Percentiles rank a stretch among this genome's conserved stretches.
These are phyloP conservation scores for Rhodamnia rubescens DNA, from an alignment of 345 rosid genomes.

Conservation along the genomic window DNA sequence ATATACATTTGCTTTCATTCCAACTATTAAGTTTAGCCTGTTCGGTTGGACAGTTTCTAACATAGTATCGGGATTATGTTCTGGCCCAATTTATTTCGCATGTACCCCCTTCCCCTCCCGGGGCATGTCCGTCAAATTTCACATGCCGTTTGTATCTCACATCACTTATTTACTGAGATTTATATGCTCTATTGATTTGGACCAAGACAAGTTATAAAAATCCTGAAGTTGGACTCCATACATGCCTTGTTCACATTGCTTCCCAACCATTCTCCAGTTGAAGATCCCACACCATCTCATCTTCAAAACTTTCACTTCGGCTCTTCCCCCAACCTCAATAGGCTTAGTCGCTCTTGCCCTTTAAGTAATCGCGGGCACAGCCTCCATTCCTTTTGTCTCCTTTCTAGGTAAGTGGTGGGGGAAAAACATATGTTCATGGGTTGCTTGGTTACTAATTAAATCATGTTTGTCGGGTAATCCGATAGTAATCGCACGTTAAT, in stretches of 20 bases:
- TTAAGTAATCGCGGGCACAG: not conserved
- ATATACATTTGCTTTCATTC: not conserved
- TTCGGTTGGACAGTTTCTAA: not conserved
- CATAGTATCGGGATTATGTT: not conserved
- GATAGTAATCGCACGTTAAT: not conserved
- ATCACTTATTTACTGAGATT: not conserved
- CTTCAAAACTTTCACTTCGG: not conserved
- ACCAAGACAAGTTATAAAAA: not conserved
- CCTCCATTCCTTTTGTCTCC: not conserved
- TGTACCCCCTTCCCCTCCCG: too few relatives aligned
- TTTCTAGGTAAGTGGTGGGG: not conserved
- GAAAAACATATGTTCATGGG: slow-evolving; percentile 1
- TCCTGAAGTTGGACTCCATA: not conserved
- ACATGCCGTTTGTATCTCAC: not conserved
- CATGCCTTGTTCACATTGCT: not conserved
- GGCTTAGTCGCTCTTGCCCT: not conserved
- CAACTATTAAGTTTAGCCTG: not conserved
- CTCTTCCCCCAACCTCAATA: not conserved
- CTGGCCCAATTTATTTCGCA: not conserved
- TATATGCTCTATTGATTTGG: not conserved
- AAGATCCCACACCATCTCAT: not conserved
- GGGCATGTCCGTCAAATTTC: not conserved
- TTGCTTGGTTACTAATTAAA: slow-evolving; percentile 11
- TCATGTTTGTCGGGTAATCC: slow-evolving; percentile 6
- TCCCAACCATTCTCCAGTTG: not conserved